These are phyloP conservation scores for Mortierella sp. DNA, from an alignment of 371 early-diverging fungal species.

Conservation along the genomic window DNA sequence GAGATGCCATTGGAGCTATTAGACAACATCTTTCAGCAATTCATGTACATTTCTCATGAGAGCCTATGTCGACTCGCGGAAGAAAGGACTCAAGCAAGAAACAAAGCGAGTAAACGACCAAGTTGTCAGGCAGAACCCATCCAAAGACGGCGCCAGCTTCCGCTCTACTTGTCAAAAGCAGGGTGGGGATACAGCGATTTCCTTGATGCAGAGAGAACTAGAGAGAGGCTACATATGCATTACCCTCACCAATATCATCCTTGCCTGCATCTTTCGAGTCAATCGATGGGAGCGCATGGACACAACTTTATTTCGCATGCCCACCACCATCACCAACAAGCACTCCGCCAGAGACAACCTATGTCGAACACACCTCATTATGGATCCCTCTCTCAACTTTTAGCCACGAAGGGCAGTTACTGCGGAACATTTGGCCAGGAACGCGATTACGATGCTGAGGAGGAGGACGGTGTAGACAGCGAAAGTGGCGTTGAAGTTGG, in stretches of 20 bases:
- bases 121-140: not conserved
- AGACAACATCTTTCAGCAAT: conserved; percentile 19
- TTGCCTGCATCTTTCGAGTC: not conserved
- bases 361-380: not conserved
- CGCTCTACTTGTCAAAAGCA: not conserved
- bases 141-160: not conserved
- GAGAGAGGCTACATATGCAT: not conserved
- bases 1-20: conserved; percentile 44
- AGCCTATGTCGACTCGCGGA: conserved; percentile 19
- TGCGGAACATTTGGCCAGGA: conserved; percentile 3
- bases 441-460: conserved; percentile 22
- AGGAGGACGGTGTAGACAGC: conserved; percentile 12
- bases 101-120: conserved; percentile 2
- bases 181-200: conserved; percentile 2
- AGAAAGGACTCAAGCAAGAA: conserved; percentile 17
- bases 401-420: not conserved
- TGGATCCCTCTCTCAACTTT: not conserved
- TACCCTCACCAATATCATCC: conserved; percentile 12
- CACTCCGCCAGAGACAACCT: not conserved
- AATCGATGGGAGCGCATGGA: too few relatives aligned
- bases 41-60: conserved; percentile 22
- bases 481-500: conserved; percentile 6
- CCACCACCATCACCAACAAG: conserved; percentile 2
- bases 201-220: not conserved
- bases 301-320: not conserved